Evolutionary conservation across 441 rosid species (phyloP).

Genomic region (Theobroma grandiflorum): DNA sequence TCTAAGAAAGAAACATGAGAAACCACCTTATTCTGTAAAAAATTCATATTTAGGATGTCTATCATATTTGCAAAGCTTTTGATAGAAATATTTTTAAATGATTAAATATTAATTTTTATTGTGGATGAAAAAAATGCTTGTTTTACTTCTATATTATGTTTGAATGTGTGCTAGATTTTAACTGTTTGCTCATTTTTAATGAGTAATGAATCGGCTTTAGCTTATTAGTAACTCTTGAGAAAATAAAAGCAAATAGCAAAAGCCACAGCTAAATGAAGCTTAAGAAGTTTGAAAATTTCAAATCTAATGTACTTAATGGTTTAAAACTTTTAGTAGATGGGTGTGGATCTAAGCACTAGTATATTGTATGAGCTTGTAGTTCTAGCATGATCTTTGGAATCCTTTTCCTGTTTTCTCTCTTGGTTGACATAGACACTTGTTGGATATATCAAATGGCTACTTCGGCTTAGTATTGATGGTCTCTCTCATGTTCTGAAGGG

Average conservation of each 20-base stretch:
- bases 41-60: background rate
- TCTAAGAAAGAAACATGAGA: background rate
- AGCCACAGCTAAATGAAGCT: background rate
- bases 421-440: constrained; percentile 31
- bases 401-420: background rate
- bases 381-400: constrained; percentile 28
- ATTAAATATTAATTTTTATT: background rate
- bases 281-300: background rate
- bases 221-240: background rate
- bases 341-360: background rate
- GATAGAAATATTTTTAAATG: background rate
- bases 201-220: background rate
- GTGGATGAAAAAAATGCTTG: background rate
- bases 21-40: background rate
- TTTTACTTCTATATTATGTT: background rate
- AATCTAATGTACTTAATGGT: background rate
- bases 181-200: background rate
- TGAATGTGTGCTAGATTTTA: background rate
- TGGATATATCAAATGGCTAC: constrained; percentile 39
- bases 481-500: constrained; percentile 65
- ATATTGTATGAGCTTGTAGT: constrained; percentile 11
- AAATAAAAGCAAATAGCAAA: background rate
- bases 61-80: background rate
- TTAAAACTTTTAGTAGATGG: background rate
- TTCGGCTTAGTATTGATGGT: constrained; percentile 45